Base-by-base conservation (phyloP, 164 flowering plant genomes). In the Vitis rotundifolia region DNA sequence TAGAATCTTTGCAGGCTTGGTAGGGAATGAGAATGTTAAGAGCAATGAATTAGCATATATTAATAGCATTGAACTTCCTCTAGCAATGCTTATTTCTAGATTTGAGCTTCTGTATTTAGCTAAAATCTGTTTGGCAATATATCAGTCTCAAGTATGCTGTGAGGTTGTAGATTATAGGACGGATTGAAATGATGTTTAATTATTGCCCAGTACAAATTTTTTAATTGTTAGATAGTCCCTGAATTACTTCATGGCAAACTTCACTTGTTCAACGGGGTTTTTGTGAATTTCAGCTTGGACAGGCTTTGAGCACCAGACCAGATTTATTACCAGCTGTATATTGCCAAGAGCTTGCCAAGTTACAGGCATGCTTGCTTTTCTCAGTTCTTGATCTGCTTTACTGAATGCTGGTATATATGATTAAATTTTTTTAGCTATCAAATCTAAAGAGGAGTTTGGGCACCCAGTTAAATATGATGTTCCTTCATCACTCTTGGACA, bases 271-370 rank as follows among this genome's bases (percentile, higher is more conserved):
- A 54, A 16, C n/a, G 48, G 1, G 6, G 26, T 47, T 71, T 74
- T 8, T 61, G 44, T 59, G 49, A 18, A 63, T 67, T 73, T 71
- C 91, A 92, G 98, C 98, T 95, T 71, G 99, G 99, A 48, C 98
- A 95, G 86, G 99, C 94, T 61, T 75, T 95, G 72, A 95, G 98
- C 90, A 95, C 99, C 29, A 89, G 98, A 68, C 88, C 97, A 3
- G 99, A 95, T 82, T 87, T 95, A 80, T 71, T 95, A 71, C 97
- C 98, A 29, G 66, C 80, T 53, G 80, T 78, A 44, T 95, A 91
- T 68, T 92, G 99, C 72, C 89, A 92, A 71, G 99, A 92, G 80
- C 97, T 94, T 75, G 82, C 93, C 31, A 91, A 92, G 77, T 82
- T 95, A 70, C 99, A 95, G 97, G 98, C 89, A 70, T 58, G 9